Conservation (phyloP, 768 basidiomycete genomes). For the Leccinellum rugosiceps region DNA sequence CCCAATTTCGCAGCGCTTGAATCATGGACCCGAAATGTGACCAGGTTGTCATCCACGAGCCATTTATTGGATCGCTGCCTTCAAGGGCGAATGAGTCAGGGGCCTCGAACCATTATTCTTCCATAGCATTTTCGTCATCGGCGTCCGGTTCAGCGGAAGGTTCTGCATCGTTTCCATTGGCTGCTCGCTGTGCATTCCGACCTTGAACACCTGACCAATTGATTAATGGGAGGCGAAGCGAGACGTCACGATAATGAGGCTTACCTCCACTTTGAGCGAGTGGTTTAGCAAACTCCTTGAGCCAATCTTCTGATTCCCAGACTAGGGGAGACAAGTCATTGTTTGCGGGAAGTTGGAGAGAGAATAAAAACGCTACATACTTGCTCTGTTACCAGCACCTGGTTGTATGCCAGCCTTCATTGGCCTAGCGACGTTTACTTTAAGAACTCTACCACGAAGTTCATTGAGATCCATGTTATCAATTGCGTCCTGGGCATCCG, state of each 20-base stretch:
- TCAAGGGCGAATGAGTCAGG: not conserved
- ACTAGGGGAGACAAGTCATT: conserved; percentile 44
- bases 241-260: conserved; percentile 15
- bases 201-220: conserved; percentile 49
- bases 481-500: conserved; percentile 93
- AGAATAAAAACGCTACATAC: conserved; percentile 40
- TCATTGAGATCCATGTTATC: conserved; percentile 99
- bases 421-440: conserved; percentile 83
- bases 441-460: conserved; percentile 68
- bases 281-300: conserved; percentile 77
- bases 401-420: conserved; percentile 66
- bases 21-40: not conserved
- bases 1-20: conserved; percentile 1
- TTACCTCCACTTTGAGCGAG: conserved; percentile 71
- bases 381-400: conserved; percentile 69
- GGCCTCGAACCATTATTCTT: conserved; percentile 45
- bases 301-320: conserved; percentile 97
- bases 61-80: not conserved
- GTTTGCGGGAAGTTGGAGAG: not conserved
- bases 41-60: not conserved
- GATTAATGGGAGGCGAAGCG: conserved; percentile 1
- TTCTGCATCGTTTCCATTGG: conserved; percentile 19
- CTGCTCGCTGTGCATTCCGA: conserved; percentile 35
- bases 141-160: conserved; percentile 29
- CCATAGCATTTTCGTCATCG: conserved; percentile 57